Conservation (phyloP, 345 rosid species). For the Melastoma malabathricum region DNA sequence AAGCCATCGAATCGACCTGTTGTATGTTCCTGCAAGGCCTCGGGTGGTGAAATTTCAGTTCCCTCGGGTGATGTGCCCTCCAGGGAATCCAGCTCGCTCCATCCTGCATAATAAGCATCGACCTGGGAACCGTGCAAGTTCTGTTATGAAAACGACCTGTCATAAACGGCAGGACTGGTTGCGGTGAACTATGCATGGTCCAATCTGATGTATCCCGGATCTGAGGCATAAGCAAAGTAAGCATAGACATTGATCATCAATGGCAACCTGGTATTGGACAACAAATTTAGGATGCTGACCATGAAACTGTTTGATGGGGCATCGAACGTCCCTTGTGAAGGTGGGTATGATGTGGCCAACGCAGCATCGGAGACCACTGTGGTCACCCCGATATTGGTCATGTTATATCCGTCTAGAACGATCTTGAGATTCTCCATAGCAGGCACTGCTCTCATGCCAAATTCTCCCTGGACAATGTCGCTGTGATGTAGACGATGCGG, state of each 20-base stretch:
- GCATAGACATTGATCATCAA: conserved; percentile 11
- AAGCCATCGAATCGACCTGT: conserved; percentile 6
- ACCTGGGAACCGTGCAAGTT: conserved; percentile 10
- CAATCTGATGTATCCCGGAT: neutral
- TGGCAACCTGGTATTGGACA: conserved; percentile 3
- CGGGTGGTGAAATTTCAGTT: neutral
- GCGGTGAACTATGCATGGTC: conserved; percentile 5
- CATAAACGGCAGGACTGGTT: neutral
- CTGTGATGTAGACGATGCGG: no score
- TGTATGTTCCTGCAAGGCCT: conserved; percentile 3
- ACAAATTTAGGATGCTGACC: conserved; percentile 1
- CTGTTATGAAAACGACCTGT: conserved; percentile 6
- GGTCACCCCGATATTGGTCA: neutral
- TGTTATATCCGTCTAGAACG: neutral
- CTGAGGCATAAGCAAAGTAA: conserved; percentile 5
- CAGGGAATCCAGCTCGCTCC: conserved; percentile 12
- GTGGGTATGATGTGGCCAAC: conserved; percentile 4
- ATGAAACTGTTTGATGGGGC: neutral
- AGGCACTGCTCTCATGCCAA: neutral
- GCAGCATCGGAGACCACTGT: neutral
- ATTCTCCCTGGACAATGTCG: conserved; percentile 2
- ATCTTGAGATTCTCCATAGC: conserved; percentile 6
- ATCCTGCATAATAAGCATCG: conserved; percentile 7
- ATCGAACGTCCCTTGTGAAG: conserved; percentile 7
- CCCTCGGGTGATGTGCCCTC: conserved; percentile 18